A percentile compares a stretch with the other conserved stretches of the same genome.
Conservation (phyloP, 768 basidiomycete genomes). For the Hemileccinum impolitum region DNA sequence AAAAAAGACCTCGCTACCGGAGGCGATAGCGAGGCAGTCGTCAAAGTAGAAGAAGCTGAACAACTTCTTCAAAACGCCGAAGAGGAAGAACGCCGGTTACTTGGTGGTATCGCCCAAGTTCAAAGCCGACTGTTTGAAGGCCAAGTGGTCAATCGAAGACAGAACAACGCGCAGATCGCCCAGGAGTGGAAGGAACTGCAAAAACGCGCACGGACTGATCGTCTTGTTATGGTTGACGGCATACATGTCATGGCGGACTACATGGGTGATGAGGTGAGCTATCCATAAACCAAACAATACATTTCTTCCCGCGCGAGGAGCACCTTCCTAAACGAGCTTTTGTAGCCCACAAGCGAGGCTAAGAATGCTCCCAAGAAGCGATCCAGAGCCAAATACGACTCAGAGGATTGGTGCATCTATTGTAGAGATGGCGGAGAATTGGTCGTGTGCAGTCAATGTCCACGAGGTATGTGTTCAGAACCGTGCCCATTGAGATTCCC, state of each 20-base stretch:
- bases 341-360: conserved; percentile 12
- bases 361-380: conserved; percentile 29
- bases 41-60: conserved; percentile 21
- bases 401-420: conserved; percentile 56
- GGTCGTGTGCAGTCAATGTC: conserved; percentile 46
- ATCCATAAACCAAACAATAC: too few relatives aligned
- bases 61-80: conserved; percentile 42
- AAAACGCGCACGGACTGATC: conserved; percentile 41
- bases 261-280: conserved; percentile 30
- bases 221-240: conserved; percentile 39
- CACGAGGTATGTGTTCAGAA: conserved; percentile 43
- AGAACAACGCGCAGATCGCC: conserved; percentile 42
- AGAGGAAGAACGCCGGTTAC: conserved; percentile 49
- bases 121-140: conserved; percentile 60
- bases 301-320: neutral
- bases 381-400: conserved; percentile 39
- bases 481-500: neutral
- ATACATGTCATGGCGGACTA: conserved; percentile 32
- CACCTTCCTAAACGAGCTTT: conserved; percentile 7
- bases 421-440: conserved; percentile 61
- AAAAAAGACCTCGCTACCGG: conserved; percentile 37
- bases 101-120: conserved; percentile 58
- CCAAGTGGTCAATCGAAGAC: conserved; percentile 32
- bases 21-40: conserved; percentile 2
- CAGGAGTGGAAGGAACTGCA: conserved; percentile 45